Percentiles rank a stretch among this genome's conserved stretches.
These are phyloP conservation scores for Sugiyamaella boreocaroliniensis DNA, from an alignment of 805 yeast species.

Conservation along the genomic window DNA sequence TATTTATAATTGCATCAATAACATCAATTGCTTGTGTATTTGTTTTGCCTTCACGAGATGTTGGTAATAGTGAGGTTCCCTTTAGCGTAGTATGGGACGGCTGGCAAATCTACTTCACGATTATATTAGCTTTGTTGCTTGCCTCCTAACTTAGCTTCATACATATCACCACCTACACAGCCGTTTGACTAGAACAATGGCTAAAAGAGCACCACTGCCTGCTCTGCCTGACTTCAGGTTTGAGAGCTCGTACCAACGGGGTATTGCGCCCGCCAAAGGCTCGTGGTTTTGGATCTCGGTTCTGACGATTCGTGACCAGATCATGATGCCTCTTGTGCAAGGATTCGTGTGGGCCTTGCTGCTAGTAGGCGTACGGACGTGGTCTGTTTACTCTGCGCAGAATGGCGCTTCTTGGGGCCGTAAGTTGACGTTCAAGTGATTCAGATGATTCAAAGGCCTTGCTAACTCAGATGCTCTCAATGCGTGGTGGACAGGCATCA, in stretches of 20 bases:
- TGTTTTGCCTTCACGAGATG: too few species aligned
- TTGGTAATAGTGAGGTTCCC: too few species aligned
- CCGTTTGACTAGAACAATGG: too few species aligned
- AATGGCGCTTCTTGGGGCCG: conserved; percentile 16
- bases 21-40: too few species aligned
- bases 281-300: conserved; percentile 19
- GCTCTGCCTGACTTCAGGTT: conserved; percentile 27
- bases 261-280: conserved; percentile 30
- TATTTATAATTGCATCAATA: too few species aligned
- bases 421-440: conserved; percentile 10
- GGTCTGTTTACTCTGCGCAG: conserved; percentile 7
- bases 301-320: conserved; percentile 30
- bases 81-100: too few species aligned
- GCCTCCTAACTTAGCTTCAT: too few species aligned
- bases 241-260: conserved; percentile 26
- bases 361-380: conserved; percentile 12
- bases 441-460: background rate
- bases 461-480: background rate
- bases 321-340: conserved; percentile 29
- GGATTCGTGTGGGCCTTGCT: conserved; percentile 32
- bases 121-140: too few species aligned
- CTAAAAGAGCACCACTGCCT: background rate
- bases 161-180: too few species aligned
- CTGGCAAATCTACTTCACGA: too few species aligned
- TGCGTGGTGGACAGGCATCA: background rate